A percentile compares a stretch with the other conserved stretches of the same genome.
Evolutionary conservation across 805 yeast genomes (phyloP).

Genomic region (Maudiozyma serrabonitensis): DNA sequence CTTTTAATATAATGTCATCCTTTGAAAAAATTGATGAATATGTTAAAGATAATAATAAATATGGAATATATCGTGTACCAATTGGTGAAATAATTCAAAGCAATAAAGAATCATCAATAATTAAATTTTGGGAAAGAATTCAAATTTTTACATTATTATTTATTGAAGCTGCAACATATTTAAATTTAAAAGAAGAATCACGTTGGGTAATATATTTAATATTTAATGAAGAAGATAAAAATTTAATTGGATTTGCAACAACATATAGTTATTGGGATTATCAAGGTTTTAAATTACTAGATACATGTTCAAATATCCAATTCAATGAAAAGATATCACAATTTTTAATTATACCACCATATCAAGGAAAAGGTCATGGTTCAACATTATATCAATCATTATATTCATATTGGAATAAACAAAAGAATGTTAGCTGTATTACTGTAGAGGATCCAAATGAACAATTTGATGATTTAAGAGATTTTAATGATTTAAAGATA

Average conservation of each 20-base stretch:
- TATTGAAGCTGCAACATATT: slow-evolving; percentile 90
- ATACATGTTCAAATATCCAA: slow-evolving; percentile 31
- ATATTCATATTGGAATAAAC: slow-evolving; percentile 44
- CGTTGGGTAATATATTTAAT: slow-evolving; percentile 73
- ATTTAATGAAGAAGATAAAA: slow-evolving; percentile 29
- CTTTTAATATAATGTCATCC: slow-evolving; percentile 36
- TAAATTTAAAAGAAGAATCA: slow-evolving; percentile 57
- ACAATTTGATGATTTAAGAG: slow-evolving; percentile 83
- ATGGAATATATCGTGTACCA: slow-evolving; percentile 39
- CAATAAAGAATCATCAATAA: not conserved
- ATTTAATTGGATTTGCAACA: slow-evolving; percentile 70
- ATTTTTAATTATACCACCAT: slow-evolving; percentile 74
- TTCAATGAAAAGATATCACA: slow-evolving; percentile 68
- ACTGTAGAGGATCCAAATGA: slow-evolving; percentile 95
- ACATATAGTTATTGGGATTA: slow-evolving; percentile 79
- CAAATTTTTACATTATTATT: slow-evolving; percentile 74
- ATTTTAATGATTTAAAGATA: slow-evolving; percentile 61
- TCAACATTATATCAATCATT: slow-evolving; percentile 50
- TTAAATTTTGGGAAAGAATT: slow-evolving; percentile 37
- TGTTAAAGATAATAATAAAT: slow-evolving; percentile 29
- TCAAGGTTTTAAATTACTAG: too few species aligned
- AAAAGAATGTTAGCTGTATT: slow-evolving; percentile 50
- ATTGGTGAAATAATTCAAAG: slow-evolving; percentile 8
- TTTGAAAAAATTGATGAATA: slow-evolving; percentile 26
- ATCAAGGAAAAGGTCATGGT: slow-evolving; percentile 70